Conservation (phyloP, 345 rosid genomes). For the Brassica nigra region DNA sequence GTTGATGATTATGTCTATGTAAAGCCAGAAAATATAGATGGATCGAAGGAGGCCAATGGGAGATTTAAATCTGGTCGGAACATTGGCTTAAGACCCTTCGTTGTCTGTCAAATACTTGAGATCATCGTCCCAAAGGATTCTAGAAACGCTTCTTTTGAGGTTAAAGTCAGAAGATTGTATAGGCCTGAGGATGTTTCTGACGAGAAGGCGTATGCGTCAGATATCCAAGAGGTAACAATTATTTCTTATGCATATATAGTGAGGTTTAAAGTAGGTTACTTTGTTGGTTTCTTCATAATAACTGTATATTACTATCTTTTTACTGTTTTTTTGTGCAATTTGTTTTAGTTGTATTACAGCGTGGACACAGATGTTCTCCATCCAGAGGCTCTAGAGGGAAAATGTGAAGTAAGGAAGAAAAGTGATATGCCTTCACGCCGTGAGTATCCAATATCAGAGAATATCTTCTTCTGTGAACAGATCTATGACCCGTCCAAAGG, state of each 20-base stretch:
- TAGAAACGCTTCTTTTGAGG: conserved; percentile 46
- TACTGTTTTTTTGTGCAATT: not conserved
- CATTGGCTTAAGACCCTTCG: conserved; percentile 62
- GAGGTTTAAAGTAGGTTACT: not conserved
- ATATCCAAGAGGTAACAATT: conserved; percentile 57
- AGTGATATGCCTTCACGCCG: conserved; percentile 50
- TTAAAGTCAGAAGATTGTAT: conserved; percentile 55
- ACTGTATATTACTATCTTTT: not conserved
- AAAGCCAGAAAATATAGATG: conserved; percentile 45
- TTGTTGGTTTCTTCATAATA: conserved; percentile 7
- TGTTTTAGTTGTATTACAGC: conserved; percentile 70
- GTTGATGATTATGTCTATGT: conserved; percentile 59
- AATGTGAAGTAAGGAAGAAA: conserved; percentile 80
- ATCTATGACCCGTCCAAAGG: conserved; percentile 70
- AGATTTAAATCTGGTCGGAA: conserved; percentile 62
- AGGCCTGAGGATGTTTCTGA: conserved; percentile 70
- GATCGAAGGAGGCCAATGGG: conserved; percentile 32
- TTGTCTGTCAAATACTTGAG: conserved; percentile 65
- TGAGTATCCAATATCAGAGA: conserved; percentile 52
- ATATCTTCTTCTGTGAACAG: conserved; percentile 77
- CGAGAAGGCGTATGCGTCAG: conserved; percentile 65
- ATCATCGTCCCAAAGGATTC: conserved; percentile 42
- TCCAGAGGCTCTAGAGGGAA: conserved; percentile 58
- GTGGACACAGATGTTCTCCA: conserved; percentile 47
- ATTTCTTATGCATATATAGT: conserved; percentile 2